Conservation (phyloP, 768 basidiomycete genomes). For the Hygrophorus russula region DNA sequence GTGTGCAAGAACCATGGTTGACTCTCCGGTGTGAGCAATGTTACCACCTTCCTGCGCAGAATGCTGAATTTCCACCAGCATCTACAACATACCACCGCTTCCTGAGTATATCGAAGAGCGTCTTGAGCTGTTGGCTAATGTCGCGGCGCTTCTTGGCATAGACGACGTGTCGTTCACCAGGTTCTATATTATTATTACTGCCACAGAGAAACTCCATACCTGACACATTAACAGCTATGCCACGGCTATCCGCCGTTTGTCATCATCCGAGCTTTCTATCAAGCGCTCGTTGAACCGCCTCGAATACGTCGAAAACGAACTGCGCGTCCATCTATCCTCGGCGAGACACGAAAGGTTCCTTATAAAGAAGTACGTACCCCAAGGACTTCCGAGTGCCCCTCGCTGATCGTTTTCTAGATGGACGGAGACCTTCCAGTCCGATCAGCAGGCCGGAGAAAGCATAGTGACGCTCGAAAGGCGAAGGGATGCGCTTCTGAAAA, state of each 20-base stretch:
- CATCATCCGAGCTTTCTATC: constrained; percentile 18
- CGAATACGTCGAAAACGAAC: constrained; percentile 23
- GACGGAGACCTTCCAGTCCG: constrained; percentile 18
- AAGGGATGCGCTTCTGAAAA: constrained; percentile 29
- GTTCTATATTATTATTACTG: constrained; percentile 10
- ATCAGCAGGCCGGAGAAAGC: constrained; percentile 15
- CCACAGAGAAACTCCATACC: background rate
- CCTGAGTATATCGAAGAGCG: constrained; percentile 12
- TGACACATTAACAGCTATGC: constrained; percentile 33
- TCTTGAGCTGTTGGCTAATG: constrained; percentile 15
- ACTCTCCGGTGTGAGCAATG: too few relatives aligned
- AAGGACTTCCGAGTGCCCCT: background rate
- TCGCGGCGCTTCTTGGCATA: constrained; percentile 21
- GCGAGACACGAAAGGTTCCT: constrained; percentile 24
- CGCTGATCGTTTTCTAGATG: constrained; percentile 18
- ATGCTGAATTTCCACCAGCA: background rate
- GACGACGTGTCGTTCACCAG: constrained; percentile 25
- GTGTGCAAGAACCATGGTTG: too few relatives aligned
- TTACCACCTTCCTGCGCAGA: too few relatives aligned
- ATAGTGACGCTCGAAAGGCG: constrained; percentile 24
- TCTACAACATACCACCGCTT: constrained; percentile 9
- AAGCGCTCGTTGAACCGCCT: constrained; percentile 23
- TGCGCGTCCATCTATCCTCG: constrained; percentile 22
- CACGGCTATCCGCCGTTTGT: constrained; percentile 23
- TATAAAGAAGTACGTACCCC: constrained; percentile 23